Conservation (phyloP, 202 grass and related monocot species). For the Zoysia matrella region DNA sequence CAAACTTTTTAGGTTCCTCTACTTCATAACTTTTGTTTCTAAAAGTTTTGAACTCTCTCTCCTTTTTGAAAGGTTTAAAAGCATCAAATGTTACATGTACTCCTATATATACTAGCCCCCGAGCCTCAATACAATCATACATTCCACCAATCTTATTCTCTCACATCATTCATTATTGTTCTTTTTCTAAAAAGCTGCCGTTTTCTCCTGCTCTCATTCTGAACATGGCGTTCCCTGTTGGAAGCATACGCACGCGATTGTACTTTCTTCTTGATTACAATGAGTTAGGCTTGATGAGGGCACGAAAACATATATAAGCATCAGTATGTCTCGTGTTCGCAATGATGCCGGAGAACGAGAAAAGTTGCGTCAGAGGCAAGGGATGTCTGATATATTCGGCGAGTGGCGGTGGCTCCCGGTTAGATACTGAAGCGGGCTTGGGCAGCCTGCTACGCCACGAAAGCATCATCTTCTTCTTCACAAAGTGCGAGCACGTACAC, state of each 20-base stretch:
- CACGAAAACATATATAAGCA: not conserved
- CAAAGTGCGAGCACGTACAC: not conserved
- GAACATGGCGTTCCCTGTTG: not conserved
- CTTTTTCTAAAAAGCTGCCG: not conserved
- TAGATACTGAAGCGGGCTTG: not conserved
- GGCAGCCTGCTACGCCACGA: conserved; percentile 54
- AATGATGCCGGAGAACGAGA: conserved; percentile 18
- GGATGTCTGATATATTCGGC: not conserved
- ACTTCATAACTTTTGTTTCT: too few relatives aligned
- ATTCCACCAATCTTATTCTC: too few relatives aligned
- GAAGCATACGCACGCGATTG: not conserved
- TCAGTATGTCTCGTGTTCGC: conserved; percentile 1
- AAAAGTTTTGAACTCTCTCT: too few relatives aligned
- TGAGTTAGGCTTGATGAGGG: not conserved
- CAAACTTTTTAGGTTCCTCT: too few relatives aligned
- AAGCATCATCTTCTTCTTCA: conserved; percentile 41
- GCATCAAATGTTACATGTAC: too few relatives aligned
- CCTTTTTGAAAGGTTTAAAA: too few relatives aligned
- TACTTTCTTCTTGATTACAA: not conserved
- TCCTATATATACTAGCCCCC: too few relatives aligned
- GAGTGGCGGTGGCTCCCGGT: conserved; percentile 3
- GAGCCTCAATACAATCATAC: too few relatives aligned
- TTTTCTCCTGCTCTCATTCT: not conserved
- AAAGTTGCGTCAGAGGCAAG: conserved; percentile 39
- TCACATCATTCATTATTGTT: too few relatives aligned